These are phyloP conservation scores for Bisporella sp. DNA, from an alignment of 2,329 filamentous ascomycete species.

Conservation along the genomic window DNA sequence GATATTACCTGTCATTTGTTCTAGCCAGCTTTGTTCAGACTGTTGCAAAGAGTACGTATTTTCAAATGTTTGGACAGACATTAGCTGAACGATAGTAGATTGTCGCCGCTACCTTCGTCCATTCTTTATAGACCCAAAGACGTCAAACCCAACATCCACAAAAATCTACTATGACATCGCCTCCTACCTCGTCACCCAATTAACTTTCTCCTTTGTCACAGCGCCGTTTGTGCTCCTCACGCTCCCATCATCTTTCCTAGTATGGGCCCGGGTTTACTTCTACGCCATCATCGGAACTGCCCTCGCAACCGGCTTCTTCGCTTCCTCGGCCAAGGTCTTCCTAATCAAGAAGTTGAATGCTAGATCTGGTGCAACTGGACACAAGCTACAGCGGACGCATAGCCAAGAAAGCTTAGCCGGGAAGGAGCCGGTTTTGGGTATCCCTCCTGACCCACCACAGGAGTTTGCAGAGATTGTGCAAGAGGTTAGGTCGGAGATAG, in stretches of 20 bases:
- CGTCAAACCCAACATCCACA: constrained; percentile 55
- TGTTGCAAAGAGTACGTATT: constrained; percentile 76
- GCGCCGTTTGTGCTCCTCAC: constrained; percentile 80
- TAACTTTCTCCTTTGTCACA: constrained; percentile 75
- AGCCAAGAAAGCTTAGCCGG: constrained; percentile 51
- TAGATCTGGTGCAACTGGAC: constrained; percentile 38
- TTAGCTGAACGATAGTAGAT: constrained; percentile 48
- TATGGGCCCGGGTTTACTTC: constrained; percentile 86
- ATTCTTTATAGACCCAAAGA: constrained; percentile 80
- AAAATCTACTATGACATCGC: constrained; percentile 85
- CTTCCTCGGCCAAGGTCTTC: constrained; percentile 63
- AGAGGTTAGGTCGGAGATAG: constrained; percentile 45
- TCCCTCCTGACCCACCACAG: constrained; percentile 66
- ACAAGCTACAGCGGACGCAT: constrained; percentile 37
- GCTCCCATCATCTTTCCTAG: constrained; percentile 60
- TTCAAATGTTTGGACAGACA: neutral
- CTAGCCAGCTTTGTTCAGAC: constrained; percentile 89
- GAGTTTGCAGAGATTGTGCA: constrained; percentile 60
- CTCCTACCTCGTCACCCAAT: constrained; percentile 69
- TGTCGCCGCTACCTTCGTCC: constrained; percentile 84
- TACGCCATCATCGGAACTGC: constrained; percentile 68
- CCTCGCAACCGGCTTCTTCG: constrained; percentile 66
- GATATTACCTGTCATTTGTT: constrained; percentile 89
- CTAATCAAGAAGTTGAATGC: constrained; percentile 53
- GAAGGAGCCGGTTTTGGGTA: constrained; percentile 62